Evolutionary conservation across 352 stramenopile species (phyloP).

Genomic region (Phytophthora boehmeriae): DNA sequence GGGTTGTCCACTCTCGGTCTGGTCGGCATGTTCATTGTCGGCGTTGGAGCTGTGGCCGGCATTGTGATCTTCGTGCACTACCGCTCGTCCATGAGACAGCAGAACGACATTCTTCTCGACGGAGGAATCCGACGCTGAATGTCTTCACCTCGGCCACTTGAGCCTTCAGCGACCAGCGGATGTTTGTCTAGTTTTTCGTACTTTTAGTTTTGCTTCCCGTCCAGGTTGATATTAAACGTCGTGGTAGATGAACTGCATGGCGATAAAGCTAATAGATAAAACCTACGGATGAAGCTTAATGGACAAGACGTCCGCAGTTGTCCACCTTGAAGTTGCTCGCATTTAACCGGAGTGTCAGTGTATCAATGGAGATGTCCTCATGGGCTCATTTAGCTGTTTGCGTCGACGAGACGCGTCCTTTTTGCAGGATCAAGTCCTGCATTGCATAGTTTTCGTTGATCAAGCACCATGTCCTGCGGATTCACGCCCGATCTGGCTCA

Average conservation of each 20-base stretch:
- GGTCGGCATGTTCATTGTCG: slow-evolving; percentile 58
- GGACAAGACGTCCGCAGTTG: background rate
- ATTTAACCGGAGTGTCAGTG: slow-evolving; percentile 4
- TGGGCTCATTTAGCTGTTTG: background rate
- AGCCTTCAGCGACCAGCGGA: background rate
- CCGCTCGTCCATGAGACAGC: slow-evolving; percentile 55
- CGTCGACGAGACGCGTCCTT: background rate
- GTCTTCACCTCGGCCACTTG: background rate
- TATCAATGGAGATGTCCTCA: background rate
- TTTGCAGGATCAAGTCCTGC: background rate
- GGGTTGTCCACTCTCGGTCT: slow-evolving; percentile 51
- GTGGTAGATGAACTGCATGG: background rate
- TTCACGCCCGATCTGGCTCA: slow-evolving; percentile 66
- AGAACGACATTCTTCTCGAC: slow-evolving; percentile 72
- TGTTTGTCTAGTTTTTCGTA: slow-evolving; percentile 22
- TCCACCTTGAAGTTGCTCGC: slow-evolving; percentile 13
- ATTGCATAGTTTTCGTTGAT: background rate
- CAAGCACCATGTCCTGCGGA: slow-evolving; percentile 59
- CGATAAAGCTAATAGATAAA: background rate
- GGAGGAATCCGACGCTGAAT: slow-evolving; percentile 23
- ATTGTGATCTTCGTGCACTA: slow-evolving; percentile 65
- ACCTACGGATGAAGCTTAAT: background rate
- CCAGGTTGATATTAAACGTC: background rate
- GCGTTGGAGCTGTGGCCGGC: slow-evolving; percentile 48
- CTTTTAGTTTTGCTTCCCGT: slow-evolving; percentile 2